phyloP scores from a whole-genome alignment of 306 rosid species.

The Vigna angularis region DNA sequence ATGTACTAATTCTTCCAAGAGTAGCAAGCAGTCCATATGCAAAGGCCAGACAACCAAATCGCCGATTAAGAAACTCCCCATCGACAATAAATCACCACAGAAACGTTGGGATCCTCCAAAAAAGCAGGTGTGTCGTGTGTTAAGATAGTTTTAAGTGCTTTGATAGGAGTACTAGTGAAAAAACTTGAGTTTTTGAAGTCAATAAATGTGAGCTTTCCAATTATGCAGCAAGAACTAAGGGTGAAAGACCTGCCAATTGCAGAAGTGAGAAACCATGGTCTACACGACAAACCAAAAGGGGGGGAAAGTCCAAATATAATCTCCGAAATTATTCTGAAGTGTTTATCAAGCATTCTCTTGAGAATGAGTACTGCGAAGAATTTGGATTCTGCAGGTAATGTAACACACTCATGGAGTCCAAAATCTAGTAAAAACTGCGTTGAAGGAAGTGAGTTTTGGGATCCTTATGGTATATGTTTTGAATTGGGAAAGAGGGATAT shows the following conservation, averaged over 20 bases:
- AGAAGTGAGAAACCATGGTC: constrained; percentile 49
- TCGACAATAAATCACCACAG: constrained; percentile 54
- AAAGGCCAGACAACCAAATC: constrained; percentile 45
- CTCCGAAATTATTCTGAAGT: constrained; percentile 81
- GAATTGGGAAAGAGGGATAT: constrained; percentile 74
- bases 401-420: constrained; percentile 41
- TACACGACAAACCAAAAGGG: constrained; percentile 40
- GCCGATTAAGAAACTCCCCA: constrained; percentile 57
- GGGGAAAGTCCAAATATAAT: constrained; percentile 78
- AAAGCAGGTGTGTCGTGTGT: constrained; percentile 55
- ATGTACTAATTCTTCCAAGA: constrained; percentile 47
- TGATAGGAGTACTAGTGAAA: constrained; percentile 7
- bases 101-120: constrained; percentile 57
- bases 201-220: constrained; percentile 34
- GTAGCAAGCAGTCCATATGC: constrained; percentile 48
- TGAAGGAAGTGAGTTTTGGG: constrained; percentile 50
- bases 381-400: constrained; percentile 43
- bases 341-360: constrained; percentile 78
- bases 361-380: constrained; percentile 66
- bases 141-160: constrained; percentile 16
- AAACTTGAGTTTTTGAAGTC: not conserved
- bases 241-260: constrained; percentile 45
- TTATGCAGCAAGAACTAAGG: constrained; percentile 64
- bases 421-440: constrained; percentile 42
- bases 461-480: constrained; percentile 74